phyloP scores from a whole-genome alignment of 1,284 basidiomycete species.

The Cerioporus squamosus region DNA sequence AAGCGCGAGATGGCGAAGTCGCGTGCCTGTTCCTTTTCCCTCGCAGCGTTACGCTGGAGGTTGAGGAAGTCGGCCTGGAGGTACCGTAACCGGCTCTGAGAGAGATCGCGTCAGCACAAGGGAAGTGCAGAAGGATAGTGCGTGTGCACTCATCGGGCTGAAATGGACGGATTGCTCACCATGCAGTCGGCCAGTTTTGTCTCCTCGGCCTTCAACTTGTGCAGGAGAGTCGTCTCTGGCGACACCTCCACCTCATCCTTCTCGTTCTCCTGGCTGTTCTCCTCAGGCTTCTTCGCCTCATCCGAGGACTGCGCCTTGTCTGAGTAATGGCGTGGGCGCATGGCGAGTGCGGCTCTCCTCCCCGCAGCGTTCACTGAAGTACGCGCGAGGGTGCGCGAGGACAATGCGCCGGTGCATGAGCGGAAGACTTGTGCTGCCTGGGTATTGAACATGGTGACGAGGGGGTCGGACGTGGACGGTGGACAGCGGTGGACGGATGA shows the following conservation, averaged over 20 bases:
- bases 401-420: constrained; percentile 57
- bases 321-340: constrained; percentile 49
- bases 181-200: constrained; percentile 75
- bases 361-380: constrained; percentile 35
- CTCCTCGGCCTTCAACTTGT: constrained; percentile 74
- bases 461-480: constrained; percentile 13
- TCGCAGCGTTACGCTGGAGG: constrained; percentile 86
- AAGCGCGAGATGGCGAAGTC: constrained; percentile 95
- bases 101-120: constrained; percentile 9
- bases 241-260: constrained; percentile 26
- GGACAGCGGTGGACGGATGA: constrained; percentile 19
- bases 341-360: constrained; percentile 30
- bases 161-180: constrained; percentile 40
- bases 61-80: constrained; percentile 95
- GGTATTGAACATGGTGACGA: constrained; percentile 50
- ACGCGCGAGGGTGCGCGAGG: constrained; percentile 47
- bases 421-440: constrained; percentile 57
- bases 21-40: constrained; percentile 91
- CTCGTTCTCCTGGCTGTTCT: constrained; percentile 31
- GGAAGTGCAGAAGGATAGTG: neutral
- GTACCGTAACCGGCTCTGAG: constrained; percentile 83
- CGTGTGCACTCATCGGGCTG: neutral
- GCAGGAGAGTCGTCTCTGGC: constrained; percentile 41
- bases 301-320: constrained; percentile 44
- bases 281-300: constrained; percentile 30